Base-by-base conservation (phyloP, 805 yeast genomes). In the Wickerhamomyces ciferrii region DNA sequence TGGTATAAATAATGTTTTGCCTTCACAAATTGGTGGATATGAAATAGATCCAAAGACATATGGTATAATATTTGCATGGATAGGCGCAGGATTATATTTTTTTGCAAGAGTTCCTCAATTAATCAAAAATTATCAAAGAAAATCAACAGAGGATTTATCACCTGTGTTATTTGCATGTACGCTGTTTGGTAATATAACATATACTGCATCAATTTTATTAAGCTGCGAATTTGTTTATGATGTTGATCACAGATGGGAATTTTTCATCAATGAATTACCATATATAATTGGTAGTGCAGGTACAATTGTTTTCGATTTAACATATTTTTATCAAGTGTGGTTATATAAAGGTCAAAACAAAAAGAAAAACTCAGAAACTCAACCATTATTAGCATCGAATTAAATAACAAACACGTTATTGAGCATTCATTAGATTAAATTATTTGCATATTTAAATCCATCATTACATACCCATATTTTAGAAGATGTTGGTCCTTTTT, bases 111-210 rank as follows among this genome's bases (percentile, higher is more conserved):
- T 89, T 41, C 98, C 98, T 1, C 98, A 91, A 60, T 69, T 91
- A 43, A 68, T 75, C 59, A 89, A 86, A 62, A 91, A 91, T 65
- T 83, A 79, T 61, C 55, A 69, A 44, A 72, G 96, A 36, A 86
- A 87, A 60, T 87, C 96, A 1, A 94, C 95, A 0, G 83, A 84
- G 31, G 97, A 97, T 2, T 71, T 90, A 2, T 86, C 97, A 1
- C 88, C 95, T 20, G 64, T 86, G 40, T 70, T 90, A 21, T 91
- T 91, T 62, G 78, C 78, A 11, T 79, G 92, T 18, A 96, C 97
- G 1, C 69, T 91, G 39, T 45, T 79, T 21, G 96, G 96, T 4
- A 92, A 92, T 63, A 53, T 82, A 34, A 76, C 89, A 1, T 91
- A 92, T 63, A 79, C 94, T 0, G 54, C 79, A 7, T 85, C 96